Base-by-base conservation (phyloP, 805 yeast species). In the Metschnikowia lunata region DNA sequence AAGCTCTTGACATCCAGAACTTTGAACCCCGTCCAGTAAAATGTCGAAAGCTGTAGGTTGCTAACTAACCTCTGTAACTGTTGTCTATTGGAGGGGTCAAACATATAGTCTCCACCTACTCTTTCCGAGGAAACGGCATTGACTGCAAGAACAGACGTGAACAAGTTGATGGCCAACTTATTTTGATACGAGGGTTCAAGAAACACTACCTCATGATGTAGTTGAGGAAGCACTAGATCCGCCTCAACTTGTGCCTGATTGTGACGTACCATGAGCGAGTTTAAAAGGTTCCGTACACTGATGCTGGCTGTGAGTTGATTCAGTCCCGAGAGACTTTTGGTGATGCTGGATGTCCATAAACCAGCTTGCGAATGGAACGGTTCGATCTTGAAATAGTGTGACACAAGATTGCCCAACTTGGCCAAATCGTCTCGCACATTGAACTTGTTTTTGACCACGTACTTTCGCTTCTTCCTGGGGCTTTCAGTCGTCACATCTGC, bases 101-200 rank as follows among this genome's bases (percentile, higher is more conserved):
- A 83, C 87, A 83, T 81, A 59, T 80, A 83, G 59, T 83, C 89
- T 23, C 72, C 68, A 50, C 78, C 90, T 5, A 68, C 72, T 39
- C 88, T 62, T 55, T 83, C 88, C 0, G 88, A 82, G 6, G 88
- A 78, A 3, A 83, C 84, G 0, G 89, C 87, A 65, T 83, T 83
- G 3, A 81, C 79, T 1, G 88, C 86, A 36, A 83, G 63, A 1
- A 83, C 86, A 0, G 87, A 78, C 7, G 79, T 75, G 55, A 83
- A 83, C 8, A 83, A 61, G 56, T 83, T 83, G 14, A 83, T 69
- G 0, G 88, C 75, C 9, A 83, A 49, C 52, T 70, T 78, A 56
- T 83, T 83, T 49, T 79, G 82, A 51, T 64, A 75, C 0, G 88
- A 80, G 0, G 89, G 88, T 40, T 71, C 64, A n/a, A 83, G 52